Conservation (phyloP, 345 rosid genomes). For the Salix arbutifolia region DNA sequence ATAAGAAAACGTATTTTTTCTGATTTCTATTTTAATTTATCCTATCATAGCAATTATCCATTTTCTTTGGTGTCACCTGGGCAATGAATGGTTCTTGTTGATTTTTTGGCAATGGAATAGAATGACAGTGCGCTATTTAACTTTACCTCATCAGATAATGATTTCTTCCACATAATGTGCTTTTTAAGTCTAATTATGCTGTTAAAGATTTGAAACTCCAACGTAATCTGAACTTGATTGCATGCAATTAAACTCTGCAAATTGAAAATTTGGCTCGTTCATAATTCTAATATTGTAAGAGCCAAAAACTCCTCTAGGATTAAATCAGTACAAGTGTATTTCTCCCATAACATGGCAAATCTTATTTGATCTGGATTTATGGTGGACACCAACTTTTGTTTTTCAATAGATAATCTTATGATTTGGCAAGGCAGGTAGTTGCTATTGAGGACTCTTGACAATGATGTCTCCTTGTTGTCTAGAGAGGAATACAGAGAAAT, state of each 20-base stretch:
- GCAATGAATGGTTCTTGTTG: not conserved
- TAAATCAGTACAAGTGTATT: no score
- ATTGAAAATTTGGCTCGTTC: not conserved
- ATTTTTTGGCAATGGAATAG: not conserved
- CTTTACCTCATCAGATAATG: not conserved
- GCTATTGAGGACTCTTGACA: no score
- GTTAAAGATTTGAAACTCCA: not conserved
- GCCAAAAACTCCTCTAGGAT: no score
- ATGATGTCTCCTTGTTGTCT: no score
- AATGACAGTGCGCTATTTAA: not conserved
- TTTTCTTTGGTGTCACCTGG: not conserved
- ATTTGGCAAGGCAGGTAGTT: no score
- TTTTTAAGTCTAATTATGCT: not conserved
- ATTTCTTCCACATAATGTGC: not conserved
- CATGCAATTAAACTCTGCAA: not conserved
- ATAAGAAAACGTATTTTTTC: not conserved
- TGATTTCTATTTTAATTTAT: not conserved
- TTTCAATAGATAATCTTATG: no score
- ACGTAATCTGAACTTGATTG: not conserved
- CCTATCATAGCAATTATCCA: not conserved
- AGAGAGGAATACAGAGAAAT: no score
- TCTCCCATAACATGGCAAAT: no score
- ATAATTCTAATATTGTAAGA: no score
- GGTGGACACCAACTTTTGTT: no score
- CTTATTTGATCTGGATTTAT: no score